Conservation (phyloP, 768 basidiomycete species). For the Tricholoma matsutake region DNA sequence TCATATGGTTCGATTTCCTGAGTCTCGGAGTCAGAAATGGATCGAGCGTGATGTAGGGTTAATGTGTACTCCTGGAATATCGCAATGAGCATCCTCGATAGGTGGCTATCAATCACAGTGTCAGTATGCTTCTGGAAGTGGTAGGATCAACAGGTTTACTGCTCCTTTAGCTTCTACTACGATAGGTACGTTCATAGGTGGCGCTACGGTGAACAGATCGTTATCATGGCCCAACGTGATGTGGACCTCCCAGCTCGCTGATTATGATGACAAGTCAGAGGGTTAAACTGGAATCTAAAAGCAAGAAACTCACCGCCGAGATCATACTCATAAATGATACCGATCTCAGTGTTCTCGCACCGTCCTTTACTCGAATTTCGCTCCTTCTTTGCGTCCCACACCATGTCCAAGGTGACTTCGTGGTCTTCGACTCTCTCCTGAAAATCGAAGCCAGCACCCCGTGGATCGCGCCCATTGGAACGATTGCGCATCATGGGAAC, state of each 20-base stretch:
- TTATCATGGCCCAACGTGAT: background rate
- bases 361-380: background rate
- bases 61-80: background rate
- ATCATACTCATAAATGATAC: slow-evolving; percentile 6
- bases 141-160: background rate
- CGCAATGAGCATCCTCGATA: background rate
- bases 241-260: too few relatives aligned
- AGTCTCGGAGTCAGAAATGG: background rate
- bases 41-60: background rate
- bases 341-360: slow-evolving; percentile 5
- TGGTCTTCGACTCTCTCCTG: slow-evolving; percentile 1
- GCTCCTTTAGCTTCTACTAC: slow-evolving; percentile 1
- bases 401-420: background rate
- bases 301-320: background rate
- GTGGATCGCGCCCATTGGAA: background rate
- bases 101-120: background rate
- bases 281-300: background rate
- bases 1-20: background rate
- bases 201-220: background rate
- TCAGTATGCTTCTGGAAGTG: background rate
- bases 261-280: background rate
- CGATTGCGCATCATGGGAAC: background rate
- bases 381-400: slow-evolving; percentile 1
- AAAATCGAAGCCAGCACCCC: background rate
- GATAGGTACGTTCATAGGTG: background rate